Evolutionary conservation across 108 stramenopile genomes (phyloP).

Genomic region (Cyclostephanos tholiformis): DNA sequence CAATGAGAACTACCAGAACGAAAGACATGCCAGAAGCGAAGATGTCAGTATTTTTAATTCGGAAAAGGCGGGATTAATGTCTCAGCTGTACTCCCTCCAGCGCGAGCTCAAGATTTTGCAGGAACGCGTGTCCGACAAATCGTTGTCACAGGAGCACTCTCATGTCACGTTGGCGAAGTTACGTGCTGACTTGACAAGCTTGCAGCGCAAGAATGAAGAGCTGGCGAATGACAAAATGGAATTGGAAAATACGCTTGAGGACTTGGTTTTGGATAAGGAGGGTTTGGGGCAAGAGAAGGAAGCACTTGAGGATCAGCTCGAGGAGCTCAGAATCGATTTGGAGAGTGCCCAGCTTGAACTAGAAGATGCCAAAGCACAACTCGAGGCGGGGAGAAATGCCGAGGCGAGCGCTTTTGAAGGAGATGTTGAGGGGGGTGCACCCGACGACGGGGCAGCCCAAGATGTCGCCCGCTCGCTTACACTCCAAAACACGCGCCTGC

Average conservation of each 20-base stretch:
- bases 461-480: slow-evolving; percentile 68
- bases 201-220: slow-evolving; percentile 68
- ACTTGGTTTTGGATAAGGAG: slow-evolving; percentile 85
- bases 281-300: slow-evolving; percentile 80
- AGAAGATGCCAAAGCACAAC: slow-evolving; percentile 71
- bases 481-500: slow-evolving; percentile 78
- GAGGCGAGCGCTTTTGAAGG: slow-evolving; percentile 20
- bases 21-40: slow-evolving; percentile 24
- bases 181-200: slow-evolving; percentile 64
- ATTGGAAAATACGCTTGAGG: slow-evolving; percentile 72
- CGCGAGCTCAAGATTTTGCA: slow-evolving; percentile 39
- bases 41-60: slow-evolving; percentile 12
- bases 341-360: slow-evolving; percentile 83
- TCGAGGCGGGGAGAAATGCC: slow-evolving; percentile 51
- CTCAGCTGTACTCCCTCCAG: slow-evolving; percentile 25
- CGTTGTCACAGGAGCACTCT: slow-evolving; percentile 25
- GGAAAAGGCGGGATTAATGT: slow-evolving; percentile 26
- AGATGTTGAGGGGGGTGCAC: slow-evolving; percentile 14
- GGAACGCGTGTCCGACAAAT: slow-evolving; percentile 36
- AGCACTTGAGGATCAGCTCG: slow-evolving; percentile 65
- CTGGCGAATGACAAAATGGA: slow-evolving; percentile 70
- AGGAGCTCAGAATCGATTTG: slow-evolving; percentile 75
- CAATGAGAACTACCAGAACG: slow-evolving; percentile 9
- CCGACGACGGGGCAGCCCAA: slow-evolving; percentile 28
- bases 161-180: slow-evolving; percentile 57